Evolutionary conservation across 148 eudicot genomes (phyloP).

Genomic region (Cornus suecica): DNA sequence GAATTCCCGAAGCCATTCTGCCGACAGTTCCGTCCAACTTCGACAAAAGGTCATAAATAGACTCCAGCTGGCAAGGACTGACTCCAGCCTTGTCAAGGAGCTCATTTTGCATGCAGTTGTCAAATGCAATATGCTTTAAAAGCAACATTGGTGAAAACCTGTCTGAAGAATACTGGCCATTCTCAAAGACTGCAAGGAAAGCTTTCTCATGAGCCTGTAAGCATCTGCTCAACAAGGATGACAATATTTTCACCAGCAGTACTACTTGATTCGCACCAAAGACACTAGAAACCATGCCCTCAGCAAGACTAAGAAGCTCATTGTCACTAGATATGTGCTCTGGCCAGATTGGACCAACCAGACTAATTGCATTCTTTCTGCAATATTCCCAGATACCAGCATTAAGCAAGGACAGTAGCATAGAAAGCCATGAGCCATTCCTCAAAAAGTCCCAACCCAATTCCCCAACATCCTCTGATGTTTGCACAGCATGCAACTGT

Average conservation of each 20-base stretch:
- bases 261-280: slow-evolving; percentile 45
- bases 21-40: slow-evolving; percentile 45
- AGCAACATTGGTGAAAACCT: slow-evolving; percentile 53
- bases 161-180: slow-evolving; percentile 28
- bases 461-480: slow-evolving; percentile 42
- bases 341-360: slow-evolving; percentile 22
- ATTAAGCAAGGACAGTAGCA: slow-evolving; percentile 56
- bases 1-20: slow-evolving; percentile 54
- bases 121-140: slow-evolving; percentile 64
- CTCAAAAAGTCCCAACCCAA: slow-evolving; percentile 74
- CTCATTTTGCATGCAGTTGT: slow-evolving; percentile 55
- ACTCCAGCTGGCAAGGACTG: slow-evolving; percentile 42
- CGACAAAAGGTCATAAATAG: slow-evolving; percentile 47
- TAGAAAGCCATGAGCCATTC: slow-evolving; percentile 76
- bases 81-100: slow-evolving; percentile 43
- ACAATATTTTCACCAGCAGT: slow-evolving; percentile 41
- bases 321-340: slow-evolving; percentile 45
- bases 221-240: slow-evolving; percentile 58
- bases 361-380: slow-evolving; percentile 37
- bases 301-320: slow-evolving; percentile 53
- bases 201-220: slow-evolving; percentile 57
- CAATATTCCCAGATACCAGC: slow-evolving; percentile 45
- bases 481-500: slow-evolving; percentile 37
- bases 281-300: slow-evolving; percentile 38
- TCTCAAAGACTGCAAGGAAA: slow-evolving; percentile 45